Evolutionary conservation across 805 yeast genomes (phyloP), one percentile per base, ranked within the genome.

Genomic region (Teunomyces barrocoloradensis): DNA sequence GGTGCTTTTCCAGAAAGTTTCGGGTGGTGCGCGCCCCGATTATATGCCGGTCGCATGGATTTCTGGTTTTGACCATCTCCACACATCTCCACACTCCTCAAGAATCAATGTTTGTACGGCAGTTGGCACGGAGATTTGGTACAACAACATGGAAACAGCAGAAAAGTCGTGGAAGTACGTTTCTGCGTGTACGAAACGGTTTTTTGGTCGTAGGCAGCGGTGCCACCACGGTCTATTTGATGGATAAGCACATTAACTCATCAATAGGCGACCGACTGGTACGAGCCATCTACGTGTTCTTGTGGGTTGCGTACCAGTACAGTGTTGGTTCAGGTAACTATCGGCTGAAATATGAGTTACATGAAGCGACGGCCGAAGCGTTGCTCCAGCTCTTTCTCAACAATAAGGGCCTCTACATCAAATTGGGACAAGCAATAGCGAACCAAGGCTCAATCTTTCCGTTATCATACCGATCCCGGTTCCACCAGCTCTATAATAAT

Each of bases 341-440:
- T 43, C 42, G 33, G 1, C 44, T 52, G 13, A 66, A 82, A n/a
- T 76, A 74, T 17, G 74, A 75, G 0, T 62, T 87, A 7, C 94
- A 87, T 54, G 81, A 79, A 48, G 63, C 79, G 23, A 78, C 80
- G 32, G 80, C 92, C 4, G 75, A 65, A 40, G 48, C 48, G 35
- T 53, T 71, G 12, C 53, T 68, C 13, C 46, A 63, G 29, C 51
- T 71, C 55, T 46, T 71, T 23, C 55, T 57, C 51, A 45, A 50
- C 6, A 71, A 71, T 50, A 71, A 68, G 52, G 77, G 77, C 1
- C 70, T 87, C 15, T 87, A 85, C 59, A 82, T 87, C 61, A 87
- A 87, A 61, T 64, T 85, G 54, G 95, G 94, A 20, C 94, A 87
- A 71, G 84, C 87, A 44, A 75, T 87, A 40, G 92, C 94, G 2